Conservation (phyloP, 345 rosid species). For the Sonneratia alba region DNA sequence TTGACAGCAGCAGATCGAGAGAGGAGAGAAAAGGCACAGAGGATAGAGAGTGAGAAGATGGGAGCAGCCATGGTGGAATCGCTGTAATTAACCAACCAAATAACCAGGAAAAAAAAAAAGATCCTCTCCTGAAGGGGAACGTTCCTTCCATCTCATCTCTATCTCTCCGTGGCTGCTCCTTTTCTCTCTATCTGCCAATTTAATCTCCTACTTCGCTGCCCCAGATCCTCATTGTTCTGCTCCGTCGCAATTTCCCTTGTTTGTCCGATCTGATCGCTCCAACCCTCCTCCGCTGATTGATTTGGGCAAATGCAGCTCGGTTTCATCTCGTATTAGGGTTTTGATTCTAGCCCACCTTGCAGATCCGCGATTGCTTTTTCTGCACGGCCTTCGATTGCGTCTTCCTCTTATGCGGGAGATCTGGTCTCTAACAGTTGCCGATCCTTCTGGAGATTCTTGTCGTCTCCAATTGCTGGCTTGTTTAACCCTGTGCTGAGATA, state of each 20-base stretch:
- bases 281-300: neutral
- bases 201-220: neutral
- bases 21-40: neutral
- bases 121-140: neutral
- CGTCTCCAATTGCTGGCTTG: neutral
- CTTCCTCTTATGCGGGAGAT: neutral
- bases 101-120: neutral
- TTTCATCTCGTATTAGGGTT: constrained; percentile 4
- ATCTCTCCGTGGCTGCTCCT: neutral
- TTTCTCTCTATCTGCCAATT: constrained; percentile 1
- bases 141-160: neutral
- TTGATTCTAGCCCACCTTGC: neutral
- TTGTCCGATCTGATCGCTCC: neutral
- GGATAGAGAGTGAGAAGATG: neutral
- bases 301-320: neutral
- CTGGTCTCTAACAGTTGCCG: neutral
- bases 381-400: neutral
- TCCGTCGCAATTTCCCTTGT: neutral
- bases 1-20: neutral
- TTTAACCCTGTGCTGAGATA: neutral
- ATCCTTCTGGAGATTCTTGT: neutral
- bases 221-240: neutral
- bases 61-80: neutral
- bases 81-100: constrained; percentile 4
- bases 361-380: constrained; percentile 1